Percentiles rank a stretch among this genome's conserved stretches.
phyloP scores from a whole-genome alignment of 73 alveolate genomes.

The Symbiodinium pilosum region DNA sequence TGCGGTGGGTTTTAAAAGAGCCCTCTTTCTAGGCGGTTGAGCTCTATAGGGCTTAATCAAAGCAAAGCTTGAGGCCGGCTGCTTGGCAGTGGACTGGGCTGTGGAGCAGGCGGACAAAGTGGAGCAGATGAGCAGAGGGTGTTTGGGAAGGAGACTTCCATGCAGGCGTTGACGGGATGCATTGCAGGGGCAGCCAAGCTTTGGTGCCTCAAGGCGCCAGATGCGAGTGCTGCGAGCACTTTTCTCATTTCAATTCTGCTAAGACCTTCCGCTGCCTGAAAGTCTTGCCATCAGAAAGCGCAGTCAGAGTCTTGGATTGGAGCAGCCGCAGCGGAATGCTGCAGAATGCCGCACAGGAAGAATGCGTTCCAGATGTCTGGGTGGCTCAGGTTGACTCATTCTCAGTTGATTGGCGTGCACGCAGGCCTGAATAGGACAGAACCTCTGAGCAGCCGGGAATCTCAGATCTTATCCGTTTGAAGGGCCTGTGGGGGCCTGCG shows the following conservation, averaged over 20 bases:
- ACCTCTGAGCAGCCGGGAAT: too few species aligned
- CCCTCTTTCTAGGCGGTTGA: too few species aligned
- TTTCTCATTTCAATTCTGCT: not conserved
- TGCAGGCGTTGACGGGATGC: slow-evolving; percentile 56
- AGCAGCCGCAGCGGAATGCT: too few species aligned
- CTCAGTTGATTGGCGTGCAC: slow-evolving; percentile 31
- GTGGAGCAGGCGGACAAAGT: slow-evolving; percentile 20
- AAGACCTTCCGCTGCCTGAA: not conserved
- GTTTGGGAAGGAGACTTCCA: too few species aligned
- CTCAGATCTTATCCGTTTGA: not conserved
- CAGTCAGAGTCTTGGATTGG: not conserved
- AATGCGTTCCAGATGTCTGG: not conserved
- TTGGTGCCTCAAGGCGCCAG: slow-evolving; percentile 28
- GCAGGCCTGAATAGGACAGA: not conserved
- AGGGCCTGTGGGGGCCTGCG: slow-evolving; percentile 80
- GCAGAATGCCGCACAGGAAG: too few species aligned
- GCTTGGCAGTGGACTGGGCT: slow-evolving; percentile 63
- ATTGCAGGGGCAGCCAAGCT: slow-evolving; percentile 38
- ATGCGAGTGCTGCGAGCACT: not conserved
- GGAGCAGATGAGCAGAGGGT: not conserved
- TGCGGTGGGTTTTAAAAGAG: too few species aligned
- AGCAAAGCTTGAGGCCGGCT: slow-evolving; percentile 14
- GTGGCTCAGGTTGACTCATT: slow-evolving; percentile 26
- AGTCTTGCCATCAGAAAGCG: not conserved
- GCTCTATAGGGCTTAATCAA: too few species aligned